These are phyloP conservation scores for Penicillium lagena DNA, from an alignment of 495 filamentous ascomycete genomes.

Conservation along the genomic window DNA sequence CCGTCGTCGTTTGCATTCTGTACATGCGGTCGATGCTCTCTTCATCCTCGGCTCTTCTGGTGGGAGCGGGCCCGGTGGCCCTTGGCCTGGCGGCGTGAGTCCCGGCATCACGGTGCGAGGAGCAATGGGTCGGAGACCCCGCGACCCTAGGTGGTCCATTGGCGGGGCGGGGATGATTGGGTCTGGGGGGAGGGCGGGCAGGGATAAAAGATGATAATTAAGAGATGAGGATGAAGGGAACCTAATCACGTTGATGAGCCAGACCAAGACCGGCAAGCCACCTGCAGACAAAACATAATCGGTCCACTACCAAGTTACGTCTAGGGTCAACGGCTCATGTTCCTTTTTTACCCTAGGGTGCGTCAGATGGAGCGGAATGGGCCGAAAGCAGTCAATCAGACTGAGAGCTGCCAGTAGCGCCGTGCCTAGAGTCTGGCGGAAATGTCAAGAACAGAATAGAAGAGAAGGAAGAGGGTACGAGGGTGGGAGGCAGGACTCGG, in stretches of 20 bases:
- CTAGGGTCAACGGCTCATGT: no score
- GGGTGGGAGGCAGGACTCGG: constrained; percentile 2
- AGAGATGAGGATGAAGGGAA: no score
- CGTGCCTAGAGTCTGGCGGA: not conserved
- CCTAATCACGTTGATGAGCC: no score
- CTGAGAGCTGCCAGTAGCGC: no score
- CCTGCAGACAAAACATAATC: no score
- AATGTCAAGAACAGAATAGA: not conserved
- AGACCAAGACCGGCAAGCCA: no score
- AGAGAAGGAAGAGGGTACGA: not conserved
- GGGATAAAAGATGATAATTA: not conserved
- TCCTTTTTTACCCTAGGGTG: no score
- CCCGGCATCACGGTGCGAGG: constrained; percentile 19
- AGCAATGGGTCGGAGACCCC: constrained; percentile 28
- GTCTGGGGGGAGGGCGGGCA: not conserved
- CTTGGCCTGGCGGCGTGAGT: no score
- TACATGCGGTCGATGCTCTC: constrained; percentile 35
- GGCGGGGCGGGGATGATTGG: no score
- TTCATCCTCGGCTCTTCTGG: constrained; percentile 31
- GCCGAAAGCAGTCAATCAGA: no score
- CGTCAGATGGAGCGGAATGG: no score
- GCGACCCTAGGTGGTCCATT: constrained; percentile 13
- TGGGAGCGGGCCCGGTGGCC: not conserved
- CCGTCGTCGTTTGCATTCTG: constrained; percentile 34
- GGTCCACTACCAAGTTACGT: no score